A percentile compares a stretch with the other conserved stretches of the same genome.
Conservation (phyloP, 2,329 filamentous ascomycete genomes). For the Pseudogymnoascus sp. region DNA sequence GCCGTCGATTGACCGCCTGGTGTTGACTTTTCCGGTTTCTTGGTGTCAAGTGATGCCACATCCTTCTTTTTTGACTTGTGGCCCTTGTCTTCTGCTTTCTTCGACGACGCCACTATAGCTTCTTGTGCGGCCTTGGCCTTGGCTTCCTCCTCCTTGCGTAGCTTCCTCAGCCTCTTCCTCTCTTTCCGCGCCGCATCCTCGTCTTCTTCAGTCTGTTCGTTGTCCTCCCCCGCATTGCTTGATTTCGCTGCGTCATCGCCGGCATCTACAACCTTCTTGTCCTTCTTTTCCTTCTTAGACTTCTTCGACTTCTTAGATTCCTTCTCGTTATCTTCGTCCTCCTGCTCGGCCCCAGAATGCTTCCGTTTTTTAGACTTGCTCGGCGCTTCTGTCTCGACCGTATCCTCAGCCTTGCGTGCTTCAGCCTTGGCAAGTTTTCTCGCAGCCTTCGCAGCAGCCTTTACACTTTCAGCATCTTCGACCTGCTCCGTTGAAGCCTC, state of each 20-base stretch:
- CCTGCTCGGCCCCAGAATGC: constrained; percentile 20
- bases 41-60: neutral
- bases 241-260: constrained; percentile 11
- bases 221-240: constrained; percentile 10
- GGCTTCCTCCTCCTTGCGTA: constrained; percentile 8
- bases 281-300: constrained; percentile 13
- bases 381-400: constrained; percentile 17
- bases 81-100: constrained; percentile 13
- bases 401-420: constrained; percentile 19
- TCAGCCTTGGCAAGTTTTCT: constrained; percentile 21
- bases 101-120: constrained; percentile 6
- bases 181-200: constrained; percentile 13
- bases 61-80: constrained; percentile 13
- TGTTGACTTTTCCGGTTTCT: constrained; percentile 5
- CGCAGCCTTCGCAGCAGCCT: constrained; percentile 19
- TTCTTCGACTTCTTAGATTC: constrained; percentile 11
- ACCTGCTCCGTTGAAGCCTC: constrained; percentile 45
- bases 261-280: neutral
- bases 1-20: neutral
- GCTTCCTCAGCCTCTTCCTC: constrained; percentile 14
- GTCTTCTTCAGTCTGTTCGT: constrained; percentile 13
- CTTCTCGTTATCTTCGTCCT: neutral
- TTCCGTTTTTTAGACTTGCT: constrained; percentile 14
- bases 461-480: constrained; percentile 26
- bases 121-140: neutral